These are phyloP conservation scores for Metschnikowia lunata DNA, from an alignment of 805 yeast species.

Conservation along the genomic window DNA sequence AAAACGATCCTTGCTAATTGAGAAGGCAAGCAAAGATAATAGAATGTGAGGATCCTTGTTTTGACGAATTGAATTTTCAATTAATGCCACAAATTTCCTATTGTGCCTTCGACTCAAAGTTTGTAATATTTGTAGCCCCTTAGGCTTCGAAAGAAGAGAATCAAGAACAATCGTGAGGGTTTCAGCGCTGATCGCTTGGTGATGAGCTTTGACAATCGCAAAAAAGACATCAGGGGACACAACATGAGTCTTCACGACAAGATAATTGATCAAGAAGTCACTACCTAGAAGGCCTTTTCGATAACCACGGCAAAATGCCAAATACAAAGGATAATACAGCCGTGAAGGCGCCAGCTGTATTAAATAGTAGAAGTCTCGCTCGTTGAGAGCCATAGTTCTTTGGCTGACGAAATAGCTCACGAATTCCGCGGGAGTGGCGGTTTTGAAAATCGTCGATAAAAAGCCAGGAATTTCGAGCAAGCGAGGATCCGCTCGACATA, in stretches of 20 bases:
- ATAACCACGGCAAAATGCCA: conserved; percentile 3
- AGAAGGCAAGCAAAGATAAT: conserved; percentile 5
- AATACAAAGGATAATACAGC: not conserved
- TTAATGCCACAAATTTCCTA: not conserved
- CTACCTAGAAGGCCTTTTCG: conserved; percentile 2
- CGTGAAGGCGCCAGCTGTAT: not conserved
- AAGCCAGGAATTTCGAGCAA: conserved; percentile 6
- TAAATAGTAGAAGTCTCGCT: conserved; percentile 6
- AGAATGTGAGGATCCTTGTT: not conserved
- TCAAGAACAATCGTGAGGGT: not conserved
- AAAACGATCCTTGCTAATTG: conserved; percentile 2
- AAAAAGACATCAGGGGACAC: not conserved
- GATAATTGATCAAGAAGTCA: conserved; percentile 4
- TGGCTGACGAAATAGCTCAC: conserved; percentile 1
- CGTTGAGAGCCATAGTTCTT: conserved; percentile 2
- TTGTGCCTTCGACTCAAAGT: conserved; percentile 4
- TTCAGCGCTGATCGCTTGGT: not conserved
- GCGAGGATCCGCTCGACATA: conserved; percentile 1
- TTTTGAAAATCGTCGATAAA: not conserved
- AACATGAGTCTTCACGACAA: conserved; percentile 3
- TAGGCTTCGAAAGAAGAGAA: not conserved
- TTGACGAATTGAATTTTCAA: not conserved
- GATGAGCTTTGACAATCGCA: not conserved
- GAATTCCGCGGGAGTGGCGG: not conserved
- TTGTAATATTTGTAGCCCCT: conserved; percentile 4